Evolutionary conservation across 768 basidiomycete genomes (phyloP).

Genomic region (Podaxis carcinomalis): DNA sequence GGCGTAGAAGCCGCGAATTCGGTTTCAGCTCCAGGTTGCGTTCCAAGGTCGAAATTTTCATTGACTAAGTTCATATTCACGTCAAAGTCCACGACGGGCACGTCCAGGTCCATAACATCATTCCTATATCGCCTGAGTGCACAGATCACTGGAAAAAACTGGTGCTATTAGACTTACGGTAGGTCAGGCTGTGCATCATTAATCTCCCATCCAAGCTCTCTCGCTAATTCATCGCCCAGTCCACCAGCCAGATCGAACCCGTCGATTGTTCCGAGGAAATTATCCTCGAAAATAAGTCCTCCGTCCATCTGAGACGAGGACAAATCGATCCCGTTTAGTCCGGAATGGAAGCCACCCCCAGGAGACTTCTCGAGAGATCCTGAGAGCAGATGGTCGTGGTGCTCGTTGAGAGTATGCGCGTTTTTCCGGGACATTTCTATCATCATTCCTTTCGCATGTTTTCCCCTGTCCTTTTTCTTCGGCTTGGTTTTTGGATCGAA

Average conservation of each 20-base stretch:
- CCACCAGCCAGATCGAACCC: slow-evolving; percentile 54
- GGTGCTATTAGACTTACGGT: background rate
- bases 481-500: slow-evolving; percentile 36
- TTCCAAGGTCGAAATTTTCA: background rate
- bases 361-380: slow-evolving; percentile 65
- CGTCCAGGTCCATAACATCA: background rate
- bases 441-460: slow-evolving; percentile 17
- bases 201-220: slow-evolving; percentile 66
- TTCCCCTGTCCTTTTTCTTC: slow-evolving; percentile 25
- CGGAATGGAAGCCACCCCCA: slow-evolving; percentile 21
- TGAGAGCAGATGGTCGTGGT: slow-evolving; percentile 62
- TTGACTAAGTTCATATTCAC: background rate
- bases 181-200: background rate
- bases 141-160: background rate
- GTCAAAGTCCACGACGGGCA: background rate
- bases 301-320: slow-evolving; percentile 57
- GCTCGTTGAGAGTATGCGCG: slow-evolving; percentile 64
- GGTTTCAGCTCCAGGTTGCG: background rate
- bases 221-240: slow-evolving; percentile 70
- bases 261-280: slow-evolving; percentile 47
- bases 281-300: slow-evolving; percentile 48
- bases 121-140: background rate
- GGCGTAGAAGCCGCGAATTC: background rate
- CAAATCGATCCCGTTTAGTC: slow-evolving; percentile 21
- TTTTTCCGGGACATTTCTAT: slow-evolving; percentile 47